Base-by-base conservation (phyloP, 306 rosid species). In the Myrica gale region DNA sequence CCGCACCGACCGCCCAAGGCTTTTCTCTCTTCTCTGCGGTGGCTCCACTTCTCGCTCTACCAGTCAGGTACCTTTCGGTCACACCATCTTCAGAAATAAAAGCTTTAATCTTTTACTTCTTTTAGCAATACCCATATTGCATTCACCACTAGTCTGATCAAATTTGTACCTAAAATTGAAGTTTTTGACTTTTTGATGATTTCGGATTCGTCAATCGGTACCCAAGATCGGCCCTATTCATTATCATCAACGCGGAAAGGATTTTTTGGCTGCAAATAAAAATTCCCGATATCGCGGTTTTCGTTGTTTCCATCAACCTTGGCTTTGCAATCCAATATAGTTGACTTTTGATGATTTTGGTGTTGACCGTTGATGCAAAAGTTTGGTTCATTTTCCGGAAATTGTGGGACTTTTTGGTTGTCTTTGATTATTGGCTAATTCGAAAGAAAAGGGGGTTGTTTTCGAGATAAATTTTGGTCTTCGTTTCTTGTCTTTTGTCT, bases 1-100 rank as follows among this genome's bases (percentile, higher is more conserved):
- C 77, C 47, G 83, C 81, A 69, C 79, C 87, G 70, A 75, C 47
- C 88, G 96, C 77, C 90, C 96, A 88, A 72, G 77, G 12, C 57
- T 91, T 47, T 89, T 87, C 23, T 88, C 96, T 77, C 84, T 91
- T 71, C 79, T 91, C 70, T 90, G 97, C 12, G 97, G 98, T 79
- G 84, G 88, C 82, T 90, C 94, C 63, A 17, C 92, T 74, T 84
- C 91, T 57, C 88, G 89, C 77, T 87, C 97, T 19, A 72, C 87
- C 43, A 43, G 74, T 71, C 90, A 84, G 96, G 97, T 91, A 39
- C 76, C 69, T 41, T 45, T 74, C 37, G 47, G n/a, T 9, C 42
- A 46, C 42, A 46, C 42, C 69, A 1, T 23, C 50, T 1, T 56
- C 39, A 32, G 37, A 32, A n/a, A 50, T 47, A 13, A 17, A 68